Evolutionary conservation across 495 filamentous ascomycete genomes (phyloP).

Genomic region (Xylaria telfairii): DNA sequence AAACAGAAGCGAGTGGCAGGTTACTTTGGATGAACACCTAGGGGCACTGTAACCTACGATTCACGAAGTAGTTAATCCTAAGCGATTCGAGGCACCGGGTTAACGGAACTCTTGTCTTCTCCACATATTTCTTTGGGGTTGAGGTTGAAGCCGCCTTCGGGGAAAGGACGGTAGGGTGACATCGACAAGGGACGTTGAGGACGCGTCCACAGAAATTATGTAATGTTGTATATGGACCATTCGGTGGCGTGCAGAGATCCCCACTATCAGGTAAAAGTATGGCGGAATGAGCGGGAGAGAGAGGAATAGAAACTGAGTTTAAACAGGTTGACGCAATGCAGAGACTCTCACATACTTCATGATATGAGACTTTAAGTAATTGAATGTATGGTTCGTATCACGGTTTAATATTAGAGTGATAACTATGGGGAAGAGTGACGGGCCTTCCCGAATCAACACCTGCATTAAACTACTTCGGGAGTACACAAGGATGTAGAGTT

Average conservation of each 20-base stretch:
- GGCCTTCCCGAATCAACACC: neutral
- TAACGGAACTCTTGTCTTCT: neutral
- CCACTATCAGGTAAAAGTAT: neutral
- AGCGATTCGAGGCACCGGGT: neutral
- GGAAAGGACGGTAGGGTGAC: neutral
- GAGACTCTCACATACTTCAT: neutral
- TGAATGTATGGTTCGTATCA: neutral
- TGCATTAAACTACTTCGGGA: neutral
- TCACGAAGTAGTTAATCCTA: neutral
- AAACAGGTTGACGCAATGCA: neutral
- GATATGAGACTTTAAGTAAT: neutral
- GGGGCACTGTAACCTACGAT: neutral
- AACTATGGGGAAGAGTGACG: neutral
- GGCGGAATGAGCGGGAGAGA: slow-evolving; percentile 10
- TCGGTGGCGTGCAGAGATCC: neutral
- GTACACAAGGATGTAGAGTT: neutral
- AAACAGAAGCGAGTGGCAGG: slow-evolving; percentile 3
- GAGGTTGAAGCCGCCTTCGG: neutral
- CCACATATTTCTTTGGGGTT: neutral
- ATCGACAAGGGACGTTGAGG: neutral
- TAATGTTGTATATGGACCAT: neutral
- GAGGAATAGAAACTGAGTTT: neutral
- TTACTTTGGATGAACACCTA: neutral
- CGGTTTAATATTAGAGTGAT: neutral
- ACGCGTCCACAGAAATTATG: neutral